Conservation (phyloP, 495 filamentous ascomycete species). For the Evernia prunastri region DNA sequence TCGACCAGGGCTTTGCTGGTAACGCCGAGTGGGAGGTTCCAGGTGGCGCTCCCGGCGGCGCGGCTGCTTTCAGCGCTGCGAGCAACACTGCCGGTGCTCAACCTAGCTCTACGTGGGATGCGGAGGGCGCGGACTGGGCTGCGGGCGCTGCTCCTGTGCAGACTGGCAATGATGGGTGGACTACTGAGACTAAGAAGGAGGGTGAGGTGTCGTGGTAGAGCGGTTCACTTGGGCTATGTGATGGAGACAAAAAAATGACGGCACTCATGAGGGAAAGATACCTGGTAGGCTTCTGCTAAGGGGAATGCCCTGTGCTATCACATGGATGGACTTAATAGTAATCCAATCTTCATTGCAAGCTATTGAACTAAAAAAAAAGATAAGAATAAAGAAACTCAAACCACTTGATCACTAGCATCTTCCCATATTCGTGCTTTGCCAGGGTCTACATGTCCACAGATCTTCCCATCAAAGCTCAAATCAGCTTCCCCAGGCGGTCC, state of each 20-base stretch:
- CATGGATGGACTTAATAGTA: conserved; percentile 58
- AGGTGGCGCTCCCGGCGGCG: conserved; percentile 53
- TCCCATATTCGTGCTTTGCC: neutral
- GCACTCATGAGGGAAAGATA: conserved; percentile 99
- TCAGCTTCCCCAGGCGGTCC: neutral
- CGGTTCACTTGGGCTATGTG: neutral
- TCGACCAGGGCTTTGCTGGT: conserved; percentile 70
- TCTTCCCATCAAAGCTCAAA: neutral
- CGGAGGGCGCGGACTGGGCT: conserved; percentile 67
- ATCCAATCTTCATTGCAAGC: conserved; percentile 27
- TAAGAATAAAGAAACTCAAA: neutral
- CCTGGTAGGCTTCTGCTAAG: conserved; percentile 52
- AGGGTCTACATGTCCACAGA: too few species aligned
- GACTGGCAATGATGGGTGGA: conserved; percentile 61
- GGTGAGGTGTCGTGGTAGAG: conserved; percentile 62
- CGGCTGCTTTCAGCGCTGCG: conserved; percentile 54
- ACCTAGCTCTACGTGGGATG: conserved; percentile 64
- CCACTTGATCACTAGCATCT: neutral
- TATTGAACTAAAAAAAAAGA: neutral
- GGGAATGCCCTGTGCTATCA: conserved; percentile 92
- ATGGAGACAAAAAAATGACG: conserved; percentile 52
- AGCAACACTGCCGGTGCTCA: conserved; percentile 53
- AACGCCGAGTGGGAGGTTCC: conserved; percentile 66
- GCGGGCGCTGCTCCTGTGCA: conserved; percentile 50
- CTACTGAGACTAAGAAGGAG: conserved; percentile 47